phyloP scores from a whole-genome alignment of 2,329 filamentous ascomycete species.

The Colletotrichum endophyticum region DNA sequence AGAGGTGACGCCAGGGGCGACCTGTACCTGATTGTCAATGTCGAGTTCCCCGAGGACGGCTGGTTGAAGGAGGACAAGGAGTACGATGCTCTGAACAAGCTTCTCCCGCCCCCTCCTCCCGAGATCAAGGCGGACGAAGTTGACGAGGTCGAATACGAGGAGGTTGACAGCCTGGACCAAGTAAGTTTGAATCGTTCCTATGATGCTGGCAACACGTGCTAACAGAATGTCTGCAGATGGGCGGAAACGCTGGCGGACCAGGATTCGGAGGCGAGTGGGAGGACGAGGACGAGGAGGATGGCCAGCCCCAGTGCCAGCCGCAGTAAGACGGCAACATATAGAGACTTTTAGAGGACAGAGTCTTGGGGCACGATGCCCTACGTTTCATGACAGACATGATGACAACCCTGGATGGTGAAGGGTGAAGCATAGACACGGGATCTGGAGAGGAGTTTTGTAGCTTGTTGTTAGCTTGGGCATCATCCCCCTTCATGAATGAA shows the following conservation, averaged over 20 bases:
- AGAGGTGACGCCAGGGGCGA: constrained; percentile 84
- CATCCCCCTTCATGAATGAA: constrained; percentile 21
- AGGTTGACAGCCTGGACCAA: constrained; percentile 82
- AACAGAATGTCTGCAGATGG: constrained; percentile 58
- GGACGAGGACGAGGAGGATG: constrained; percentile 73
- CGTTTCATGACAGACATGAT: constrained; percentile 18
- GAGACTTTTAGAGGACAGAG: constrained; percentile 13
- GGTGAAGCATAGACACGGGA: constrained; percentile 17
- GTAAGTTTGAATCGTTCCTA: constrained; percentile 42
- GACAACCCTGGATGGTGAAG: constrained; percentile 13
- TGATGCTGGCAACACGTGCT: constrained; percentile 21
- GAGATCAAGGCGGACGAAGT: constrained; percentile 74
- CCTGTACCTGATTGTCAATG: constrained; percentile 83
- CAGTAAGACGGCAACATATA: constrained; percentile 54
- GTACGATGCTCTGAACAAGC: constrained; percentile 72
- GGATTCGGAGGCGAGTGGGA: constrained; percentile 71
- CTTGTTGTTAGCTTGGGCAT: constrained; percentile 18
- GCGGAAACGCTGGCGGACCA: constrained; percentile 72
- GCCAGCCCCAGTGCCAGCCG: constrained; percentile 72
- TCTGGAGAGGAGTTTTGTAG: constrained; percentile 19
- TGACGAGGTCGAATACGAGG: constrained; percentile 88
- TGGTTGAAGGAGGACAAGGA: constrained; percentile 79
- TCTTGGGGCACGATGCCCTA: constrained; percentile 11
- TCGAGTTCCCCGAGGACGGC: constrained; percentile 86
- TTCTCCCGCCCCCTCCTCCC: constrained; percentile 71